Evolutionary conservation across 202 grass and related monocot genomes (phyloP), one percentile per base, ranked within the genome.

Genomic region (Alloteropsis angusta): DNA sequence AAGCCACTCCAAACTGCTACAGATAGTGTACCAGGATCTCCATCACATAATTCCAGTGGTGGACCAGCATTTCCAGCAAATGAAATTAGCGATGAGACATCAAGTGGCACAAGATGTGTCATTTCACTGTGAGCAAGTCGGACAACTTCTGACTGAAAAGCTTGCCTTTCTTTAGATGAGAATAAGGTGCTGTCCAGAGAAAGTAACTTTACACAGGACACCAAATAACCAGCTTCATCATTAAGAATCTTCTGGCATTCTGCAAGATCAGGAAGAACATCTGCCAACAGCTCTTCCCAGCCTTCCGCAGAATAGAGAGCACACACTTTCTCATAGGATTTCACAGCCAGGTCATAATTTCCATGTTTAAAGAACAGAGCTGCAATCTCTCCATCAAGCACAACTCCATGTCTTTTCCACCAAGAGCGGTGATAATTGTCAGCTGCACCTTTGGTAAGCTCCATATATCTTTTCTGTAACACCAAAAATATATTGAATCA

Each of bases 361-460:
- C 86, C 96, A 85, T 90, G 82, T 71, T 96, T 99, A 83, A 99
- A 99, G 49, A 78, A 87, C 65, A 99, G 41, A 82, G 96, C 88
- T 53, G 92, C 96, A 54, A 99, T 96, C 62, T 99, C 96, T 87
- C 96, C 96, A 87, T 99, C 96, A 87, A 96, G 90, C 46, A 95
- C 90, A 80, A 99, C 96, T 17, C 96, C 96, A 82, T 99, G 96
- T 70, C 96, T 90, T 88, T 96, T 99, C 96, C 96, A 99, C 96
- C 96, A 99, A 49, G 96, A 99, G 25, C 79, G 90, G 63, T 99
- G 92, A 79, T 99, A 99, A 87, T 96, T 99, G 46, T 99, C 90
- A 82, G 92, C 92, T 35, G 92, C 96, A 30, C 92, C 92, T 93
- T 99, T 93, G 71, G 96, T 99, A 74, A 99, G 84, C 82, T 99